Percentiles rank a stretch among this genome's conserved stretches.
phyloP scores from a whole-genome alignment of 345 rosid genomes.

The Arabidopsis arenosa region DNA sequence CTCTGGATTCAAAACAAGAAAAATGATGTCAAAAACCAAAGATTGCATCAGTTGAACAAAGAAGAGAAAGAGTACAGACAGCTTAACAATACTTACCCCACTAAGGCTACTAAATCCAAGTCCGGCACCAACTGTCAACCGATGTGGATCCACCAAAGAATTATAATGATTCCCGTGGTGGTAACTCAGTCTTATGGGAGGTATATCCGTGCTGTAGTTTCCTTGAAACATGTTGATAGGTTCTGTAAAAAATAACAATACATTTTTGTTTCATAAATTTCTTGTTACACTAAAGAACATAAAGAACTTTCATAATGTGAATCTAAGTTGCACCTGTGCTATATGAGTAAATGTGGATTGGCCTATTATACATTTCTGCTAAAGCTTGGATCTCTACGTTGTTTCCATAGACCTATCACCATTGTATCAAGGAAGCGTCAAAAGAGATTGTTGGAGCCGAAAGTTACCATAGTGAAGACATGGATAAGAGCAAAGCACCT shows the following conservation, averaged over 20 bases:
- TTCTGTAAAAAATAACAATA: conserved; percentile 51
- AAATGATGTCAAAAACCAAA: neutral
- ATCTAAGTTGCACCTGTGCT: conserved; percentile 66
- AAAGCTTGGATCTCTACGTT: conserved; percentile 95
- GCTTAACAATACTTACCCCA: conserved; percentile 63
- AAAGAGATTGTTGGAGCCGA: conserved; percentile 2
- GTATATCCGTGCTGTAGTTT: conserved; percentile 82
- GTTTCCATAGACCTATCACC: conserved; percentile 90
- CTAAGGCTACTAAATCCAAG: conserved; percentile 92
- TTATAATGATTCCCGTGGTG: conserved; percentile 98
- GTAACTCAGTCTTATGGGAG: conserved; percentile 89
- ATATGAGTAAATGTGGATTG: conserved; percentile 94
- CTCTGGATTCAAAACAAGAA: conserved; percentile 57
- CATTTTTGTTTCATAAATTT: conserved; percentile 12
- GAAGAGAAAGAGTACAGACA: neutral
- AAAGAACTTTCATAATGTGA: neutral
- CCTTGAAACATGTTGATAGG: conserved; percentile 97
- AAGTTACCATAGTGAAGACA: neutral
- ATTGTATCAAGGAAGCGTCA: conserved; percentile 11
- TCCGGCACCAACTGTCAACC: conserved; percentile 89
- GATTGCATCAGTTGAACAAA: conserved; percentile 15
- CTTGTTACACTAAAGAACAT: conserved; percentile 12
- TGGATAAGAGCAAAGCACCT: conserved; percentile 56
- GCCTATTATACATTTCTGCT: conserved; percentile 96
- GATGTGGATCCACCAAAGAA: conserved; percentile 93